Conservation (phyloP, 305 asterid species). For the Solanum hybrid region DNA sequence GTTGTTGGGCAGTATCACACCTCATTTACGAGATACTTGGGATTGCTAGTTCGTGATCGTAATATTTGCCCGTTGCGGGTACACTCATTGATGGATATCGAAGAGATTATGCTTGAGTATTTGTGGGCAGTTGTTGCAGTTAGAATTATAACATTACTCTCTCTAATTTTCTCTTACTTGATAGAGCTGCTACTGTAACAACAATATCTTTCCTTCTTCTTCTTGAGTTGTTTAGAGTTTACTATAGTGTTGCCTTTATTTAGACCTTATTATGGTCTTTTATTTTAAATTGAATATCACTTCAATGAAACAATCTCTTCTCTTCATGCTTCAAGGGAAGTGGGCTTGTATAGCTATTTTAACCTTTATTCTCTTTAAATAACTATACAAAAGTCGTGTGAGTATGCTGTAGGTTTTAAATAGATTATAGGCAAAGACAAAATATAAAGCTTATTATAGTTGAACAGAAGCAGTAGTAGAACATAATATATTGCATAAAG, state of each 20-base stretch:
- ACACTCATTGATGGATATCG: neutral
- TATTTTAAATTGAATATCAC: neutral
- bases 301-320: neutral
- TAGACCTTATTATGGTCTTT: neutral
- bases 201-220: neutral
- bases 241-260: neutral
- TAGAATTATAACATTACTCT: neutral
- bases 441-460: conserved; percentile 12
- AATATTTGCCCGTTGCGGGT: neutral
- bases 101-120: neutral
- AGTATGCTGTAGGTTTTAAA: neutral
- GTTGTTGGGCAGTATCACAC: neutral
- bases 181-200: neutral
- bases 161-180: neutral
- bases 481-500: conserved; percentile 11
- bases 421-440: conserved; percentile 1
- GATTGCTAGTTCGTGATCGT: neutral
- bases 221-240: neutral
- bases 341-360: neutral
- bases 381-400: neutral
- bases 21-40: neutral
- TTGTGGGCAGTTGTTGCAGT: neutral
- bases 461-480: neutral
- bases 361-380: neutral
- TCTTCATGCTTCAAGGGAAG: neutral